Base-by-base conservation (phyloP, 1,284 basidiomycete species). In the Ustilago nuda region DNA sequence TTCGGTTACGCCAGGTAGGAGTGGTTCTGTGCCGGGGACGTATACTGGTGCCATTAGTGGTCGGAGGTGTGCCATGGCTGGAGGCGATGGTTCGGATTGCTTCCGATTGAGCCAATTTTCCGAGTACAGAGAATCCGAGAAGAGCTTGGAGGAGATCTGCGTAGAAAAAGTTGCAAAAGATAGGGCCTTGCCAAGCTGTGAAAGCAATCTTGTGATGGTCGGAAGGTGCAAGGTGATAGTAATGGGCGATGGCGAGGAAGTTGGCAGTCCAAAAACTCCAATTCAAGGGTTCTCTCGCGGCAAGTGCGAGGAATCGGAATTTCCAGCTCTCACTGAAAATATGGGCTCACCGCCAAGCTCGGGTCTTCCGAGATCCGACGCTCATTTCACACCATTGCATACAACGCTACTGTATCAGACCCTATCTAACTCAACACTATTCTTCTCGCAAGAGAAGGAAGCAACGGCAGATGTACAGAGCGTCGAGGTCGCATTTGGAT, bases 1-100 rank as follows among this genome's bases (percentile, higher is more conserved):
- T 82, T 94, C 92, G 0, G 91, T 91, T 62, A 92, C 87, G 8
- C 94, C 94, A 39, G 92, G 90, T 8, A 94, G 94, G 23, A 95
- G 70, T 0, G 88, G 88, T 79, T 89, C 88, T 73, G 87, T 86
- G 1, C 88, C 88, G 8, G 83, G 82, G 13, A 85, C 72, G 58
- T 84, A 85, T 5, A 84, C 64, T 0, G 80, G 80, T 33, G 80
- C 78, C 69, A 80, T 74, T 9, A 81, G 46, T 3, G 74, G 79
- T 37, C 61, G 70, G 32, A 72, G 53, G 45, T 66, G 61, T 35
- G 61, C 56, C 68, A 76, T 59, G 56, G 48, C 30, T 50, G 23
- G 23, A 12, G 11, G 12, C 5, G 48, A 27, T 27, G 12, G 48
- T 32, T 50, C n/a, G 27, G 19, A 48, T 9, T 9, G 46, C 46